A percentile compares a stretch with the other conserved stretches of the same genome.
Evolutionary conservation across 345 rosid species (phyloP).

Genomic region (Eucalyptus sideroxylon): DNA sequence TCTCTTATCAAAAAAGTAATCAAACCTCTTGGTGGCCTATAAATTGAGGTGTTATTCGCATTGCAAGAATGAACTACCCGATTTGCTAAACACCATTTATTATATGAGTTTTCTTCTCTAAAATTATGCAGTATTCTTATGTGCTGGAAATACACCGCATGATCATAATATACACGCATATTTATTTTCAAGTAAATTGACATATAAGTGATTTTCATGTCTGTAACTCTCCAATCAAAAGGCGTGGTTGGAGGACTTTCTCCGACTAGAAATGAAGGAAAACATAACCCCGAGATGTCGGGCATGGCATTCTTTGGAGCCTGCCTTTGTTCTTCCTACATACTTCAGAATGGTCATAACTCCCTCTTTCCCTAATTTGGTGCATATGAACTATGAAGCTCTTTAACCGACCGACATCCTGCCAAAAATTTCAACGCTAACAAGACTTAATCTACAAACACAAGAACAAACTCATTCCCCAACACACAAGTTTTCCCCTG

Average conservation of each 20-base stretch:
- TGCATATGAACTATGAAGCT: neutral
- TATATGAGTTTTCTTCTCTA: neutral
- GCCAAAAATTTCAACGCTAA: neutral
- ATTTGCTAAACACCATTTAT: neutral
- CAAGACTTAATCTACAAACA: neutral
- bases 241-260: neutral
- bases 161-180: fast-evolving
- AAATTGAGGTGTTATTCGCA: no score
- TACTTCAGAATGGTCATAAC: neutral
- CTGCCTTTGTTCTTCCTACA: neutral
- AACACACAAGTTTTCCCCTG: neutral
- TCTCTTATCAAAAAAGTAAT: fast-evolving
- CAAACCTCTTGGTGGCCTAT: neutral
- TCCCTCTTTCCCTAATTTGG: neutral
- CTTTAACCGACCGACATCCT: neutral
- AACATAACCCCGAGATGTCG: neutral
- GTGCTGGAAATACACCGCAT: fast-evolving
- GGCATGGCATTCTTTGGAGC: neutral
- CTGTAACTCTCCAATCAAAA: neutral
- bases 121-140: fast-evolving
- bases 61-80: neutral
- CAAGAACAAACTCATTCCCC: neutral
- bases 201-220: fast-evolving
- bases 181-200: neutral
- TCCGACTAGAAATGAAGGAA: neutral